A percentile compares a stretch with the other conserved stretches of the same genome.
These are phyloP conservation scores for Solanum hybrid DNA, from an alignment of 305 asterid species.

Conservation along the genomic window DNA sequence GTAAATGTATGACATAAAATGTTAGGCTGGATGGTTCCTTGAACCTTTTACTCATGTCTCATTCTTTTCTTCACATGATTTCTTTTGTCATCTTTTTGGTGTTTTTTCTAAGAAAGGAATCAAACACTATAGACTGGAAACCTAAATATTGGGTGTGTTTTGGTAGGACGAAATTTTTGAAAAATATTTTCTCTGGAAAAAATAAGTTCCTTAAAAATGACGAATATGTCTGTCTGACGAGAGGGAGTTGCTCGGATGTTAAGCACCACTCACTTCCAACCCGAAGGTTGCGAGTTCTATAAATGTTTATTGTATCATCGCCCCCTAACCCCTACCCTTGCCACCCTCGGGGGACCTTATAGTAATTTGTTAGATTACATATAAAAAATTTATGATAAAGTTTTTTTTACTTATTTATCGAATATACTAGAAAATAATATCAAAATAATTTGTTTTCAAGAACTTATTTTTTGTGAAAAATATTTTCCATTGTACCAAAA, in stretches of 20 bases:
- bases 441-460: too few relatives aligned
- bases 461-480: too few relatives aligned
- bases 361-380: too few relatives aligned
- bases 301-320: background rate
- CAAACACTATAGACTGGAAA: background rate
- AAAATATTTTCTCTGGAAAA: background rate
- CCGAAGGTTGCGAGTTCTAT: too few relatives aligned
- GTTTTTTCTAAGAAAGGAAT: background rate
- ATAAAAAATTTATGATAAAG: fast-evolving
- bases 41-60: background rate
- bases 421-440: too few relatives aligned
- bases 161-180: too few relatives aligned
- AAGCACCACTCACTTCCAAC: too few relatives aligned
- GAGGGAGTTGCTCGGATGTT: too few relatives aligned
- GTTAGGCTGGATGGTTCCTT: slow-evolving; percentile 14
- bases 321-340: background rate
- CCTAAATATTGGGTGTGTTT: background rate
- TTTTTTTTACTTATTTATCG: too few relatives aligned
- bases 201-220: background rate
- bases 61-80: slow-evolving; percentile 13
- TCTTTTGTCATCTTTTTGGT: background rate
- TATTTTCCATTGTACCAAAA: background rate
- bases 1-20: background rate
- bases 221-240: too few relatives aligned
- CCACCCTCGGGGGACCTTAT: background rate